Conservation (phyloP, 2,329 filamentous ascomycete genomes). For the Xylariaceae sp. region DNA sequence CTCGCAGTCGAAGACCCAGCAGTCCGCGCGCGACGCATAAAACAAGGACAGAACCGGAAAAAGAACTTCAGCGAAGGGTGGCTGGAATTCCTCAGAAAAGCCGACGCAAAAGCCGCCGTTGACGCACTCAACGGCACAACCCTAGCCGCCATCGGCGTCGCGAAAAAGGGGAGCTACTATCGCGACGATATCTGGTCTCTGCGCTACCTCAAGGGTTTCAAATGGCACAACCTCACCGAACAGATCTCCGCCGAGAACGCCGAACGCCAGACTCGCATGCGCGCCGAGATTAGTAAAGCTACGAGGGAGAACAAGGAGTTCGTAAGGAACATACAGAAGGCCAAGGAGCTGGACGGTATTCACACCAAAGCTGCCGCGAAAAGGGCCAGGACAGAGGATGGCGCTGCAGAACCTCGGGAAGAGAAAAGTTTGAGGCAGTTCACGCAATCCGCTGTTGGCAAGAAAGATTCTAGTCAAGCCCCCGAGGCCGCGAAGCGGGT, state of each 20-base stretch:
- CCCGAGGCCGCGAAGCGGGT: conserved; percentile 29
- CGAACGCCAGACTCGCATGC: conserved; percentile 69
- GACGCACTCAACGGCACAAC: conserved; percentile 73
- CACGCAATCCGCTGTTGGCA: conserved; percentile 28
- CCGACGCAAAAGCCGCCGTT: conserved; percentile 71
- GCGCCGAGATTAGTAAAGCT: conserved; percentile 72
- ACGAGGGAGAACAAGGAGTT: conserved; percentile 79
- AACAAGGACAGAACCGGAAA: conserved; percentile 77
- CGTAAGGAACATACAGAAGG: conserved; percentile 71
- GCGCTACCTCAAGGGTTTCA: conserved; percentile 77
- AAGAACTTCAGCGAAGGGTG: conserved; percentile 79
- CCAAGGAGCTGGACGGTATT: conserved; percentile 75
- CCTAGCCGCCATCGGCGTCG: conserved; percentile 57
- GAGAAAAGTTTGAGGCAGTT: conserved; percentile 24
- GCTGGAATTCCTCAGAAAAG: conserved; percentile 76
- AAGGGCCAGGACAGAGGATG: conserved; percentile 8
- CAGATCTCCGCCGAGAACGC: conserved; percentile 80
- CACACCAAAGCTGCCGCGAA: conserved; percentile 54
- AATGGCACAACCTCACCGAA: conserved; percentile 71
- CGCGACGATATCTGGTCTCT: conserved; percentile 81
- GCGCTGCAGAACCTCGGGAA: conserved; percentile 3
- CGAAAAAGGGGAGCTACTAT: conserved; percentile 77
- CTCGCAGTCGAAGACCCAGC: conserved; percentile 47
- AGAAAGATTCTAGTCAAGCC: conserved; percentile 23
- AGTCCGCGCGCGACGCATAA: conserved; percentile 62